phyloP scores from a whole-genome alignment of 2,329 filamentous ascomycete genomes.

The Fusarium siculi region DNA sequence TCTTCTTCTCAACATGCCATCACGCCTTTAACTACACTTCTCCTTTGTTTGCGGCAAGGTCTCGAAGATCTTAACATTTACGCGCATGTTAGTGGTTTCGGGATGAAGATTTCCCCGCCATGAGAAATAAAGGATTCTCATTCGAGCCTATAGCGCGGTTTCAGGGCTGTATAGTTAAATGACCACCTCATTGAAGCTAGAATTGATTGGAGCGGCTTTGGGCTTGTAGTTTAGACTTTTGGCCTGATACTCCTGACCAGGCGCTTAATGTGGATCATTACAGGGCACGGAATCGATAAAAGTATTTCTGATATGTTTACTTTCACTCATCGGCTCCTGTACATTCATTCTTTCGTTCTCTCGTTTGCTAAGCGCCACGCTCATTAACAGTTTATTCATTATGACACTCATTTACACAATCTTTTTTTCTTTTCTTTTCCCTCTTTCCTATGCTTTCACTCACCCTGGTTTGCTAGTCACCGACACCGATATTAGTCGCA shows the following conservation, averaged over 20 bases:
- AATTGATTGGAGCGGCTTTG: neutral
- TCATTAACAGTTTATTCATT: neutral
- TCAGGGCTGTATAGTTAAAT: neutral
- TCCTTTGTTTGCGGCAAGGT: neutral
- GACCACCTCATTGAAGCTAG: neutral
- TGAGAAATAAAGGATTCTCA: neutral
- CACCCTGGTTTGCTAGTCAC: neutral
- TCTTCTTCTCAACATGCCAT: accelerated
- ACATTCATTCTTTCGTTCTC: neutral
- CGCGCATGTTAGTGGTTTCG: neutral
- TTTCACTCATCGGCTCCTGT: accelerated
- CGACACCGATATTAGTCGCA: neutral
- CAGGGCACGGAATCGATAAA: neutral
- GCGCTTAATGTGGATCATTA: neutral
- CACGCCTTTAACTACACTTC: too few relatives aligned
- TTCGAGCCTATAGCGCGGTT: neutral
- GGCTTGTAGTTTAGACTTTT: neutral
- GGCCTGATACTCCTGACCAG: neutral
- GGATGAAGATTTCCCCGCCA: neutral
- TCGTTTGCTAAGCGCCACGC: neutral
- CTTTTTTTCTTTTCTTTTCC: constrained; percentile 39
- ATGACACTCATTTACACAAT: constrained; percentile 1
- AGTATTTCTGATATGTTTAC: neutral
- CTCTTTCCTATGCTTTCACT: constrained; percentile 1
- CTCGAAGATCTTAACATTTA: neutral